These are phyloP conservation scores for Paracoccidioides lutzii DNA, from an alignment of 2,329 filamentous ascomycete species.

Conservation along the genomic window DNA sequence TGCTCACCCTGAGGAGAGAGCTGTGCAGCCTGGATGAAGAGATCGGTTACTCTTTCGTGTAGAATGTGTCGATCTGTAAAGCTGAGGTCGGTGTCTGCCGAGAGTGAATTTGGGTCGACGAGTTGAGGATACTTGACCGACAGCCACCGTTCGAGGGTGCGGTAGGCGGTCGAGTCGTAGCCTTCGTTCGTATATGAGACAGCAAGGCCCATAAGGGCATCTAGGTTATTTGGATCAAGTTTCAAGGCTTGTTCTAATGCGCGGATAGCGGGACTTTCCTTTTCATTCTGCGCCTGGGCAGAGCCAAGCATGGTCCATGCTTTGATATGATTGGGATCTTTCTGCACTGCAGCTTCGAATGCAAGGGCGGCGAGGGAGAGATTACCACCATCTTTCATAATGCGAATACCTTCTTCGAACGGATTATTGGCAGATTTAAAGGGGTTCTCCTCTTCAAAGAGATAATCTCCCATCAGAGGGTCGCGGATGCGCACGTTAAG, in stretches of 20 bases:
- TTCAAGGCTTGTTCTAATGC: conserved; percentile 85
- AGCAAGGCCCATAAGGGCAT: conserved; percentile 85
- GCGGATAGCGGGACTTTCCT: conserved; percentile 89
- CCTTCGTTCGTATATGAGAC: conserved; percentile 98
- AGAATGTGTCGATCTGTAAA: conserved; percentile 87
- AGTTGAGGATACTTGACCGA: conserved; percentile 87
- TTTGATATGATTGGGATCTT: conserved; percentile 72
- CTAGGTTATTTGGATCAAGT: conserved; percentile 72
- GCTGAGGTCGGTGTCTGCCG: conserved; percentile 63
- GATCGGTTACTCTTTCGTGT: conserved; percentile 77
- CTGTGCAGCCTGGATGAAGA: conserved; percentile 87
- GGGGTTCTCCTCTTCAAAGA: conserved; percentile 89
- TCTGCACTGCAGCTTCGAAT: conserved; percentile 90
- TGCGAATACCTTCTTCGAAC: conserved; percentile 84
- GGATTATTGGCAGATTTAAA: conserved; percentile 72
- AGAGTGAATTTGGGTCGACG: conserved; percentile 57
- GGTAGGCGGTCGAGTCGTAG: conserved; percentile 92
- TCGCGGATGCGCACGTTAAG: conserved; percentile 60
- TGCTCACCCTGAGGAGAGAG: conserved; percentile 82
- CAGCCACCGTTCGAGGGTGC: conserved; percentile 91
- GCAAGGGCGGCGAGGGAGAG: conserved; percentile 84
- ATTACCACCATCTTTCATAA: conserved; percentile 88
- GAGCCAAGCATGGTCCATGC: conserved; percentile 89
- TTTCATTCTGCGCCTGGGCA: conserved; percentile 95
- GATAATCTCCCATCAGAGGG: conserved; percentile 72